Percentiles rank a stretch among this genome's conserved stretches.
These are phyloP conservation scores for Carpinus viminea DNA, from an alignment of 306 rosid genomes.

Conservation along the genomic window DNA sequence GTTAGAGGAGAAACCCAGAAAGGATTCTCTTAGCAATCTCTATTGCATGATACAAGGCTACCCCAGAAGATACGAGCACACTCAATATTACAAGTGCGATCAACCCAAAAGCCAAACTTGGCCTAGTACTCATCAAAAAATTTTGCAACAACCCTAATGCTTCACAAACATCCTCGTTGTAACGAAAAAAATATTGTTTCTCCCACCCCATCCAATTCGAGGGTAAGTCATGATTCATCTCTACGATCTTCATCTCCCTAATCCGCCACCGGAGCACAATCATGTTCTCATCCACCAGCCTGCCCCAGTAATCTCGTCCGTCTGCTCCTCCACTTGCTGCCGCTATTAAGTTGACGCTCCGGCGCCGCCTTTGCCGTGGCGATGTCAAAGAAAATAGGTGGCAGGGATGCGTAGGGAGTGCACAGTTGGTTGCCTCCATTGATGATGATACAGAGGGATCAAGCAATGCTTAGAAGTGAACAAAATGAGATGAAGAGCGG, in stretches of 20 bases:
- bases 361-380: neutral
- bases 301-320: conserved; percentile 2
- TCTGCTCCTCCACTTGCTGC: neutral
- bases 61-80: conserved; percentile 13
- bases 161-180: conserved; percentile 25
- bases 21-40: conserved; percentile 3
- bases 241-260: conserved; percentile 35
- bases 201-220: conserved; percentile 35
- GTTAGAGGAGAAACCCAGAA: neutral
- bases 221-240: conserved; percentile 8
- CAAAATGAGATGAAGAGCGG: neutral
- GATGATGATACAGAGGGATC: neutral
- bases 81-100: conserved; percentile 11
- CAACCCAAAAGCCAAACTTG: conserved; percentile 24
- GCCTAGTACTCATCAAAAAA: conserved; percentile 28
- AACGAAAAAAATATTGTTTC: conserved; percentile 18
- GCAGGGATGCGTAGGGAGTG: conserved; percentile 13
- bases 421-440: conserved; percentile 22
- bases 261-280: conserved; percentile 30
- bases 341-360: neutral
- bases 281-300: conserved; percentile 38
- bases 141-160: conserved; percentile 32
- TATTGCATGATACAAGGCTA: conserved; percentile 22
- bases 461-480: neutral
- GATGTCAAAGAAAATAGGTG: neutral